Conservation (phyloP, 768 basidiomycete species). For the Phlebiopsis gigantea region DNA sequence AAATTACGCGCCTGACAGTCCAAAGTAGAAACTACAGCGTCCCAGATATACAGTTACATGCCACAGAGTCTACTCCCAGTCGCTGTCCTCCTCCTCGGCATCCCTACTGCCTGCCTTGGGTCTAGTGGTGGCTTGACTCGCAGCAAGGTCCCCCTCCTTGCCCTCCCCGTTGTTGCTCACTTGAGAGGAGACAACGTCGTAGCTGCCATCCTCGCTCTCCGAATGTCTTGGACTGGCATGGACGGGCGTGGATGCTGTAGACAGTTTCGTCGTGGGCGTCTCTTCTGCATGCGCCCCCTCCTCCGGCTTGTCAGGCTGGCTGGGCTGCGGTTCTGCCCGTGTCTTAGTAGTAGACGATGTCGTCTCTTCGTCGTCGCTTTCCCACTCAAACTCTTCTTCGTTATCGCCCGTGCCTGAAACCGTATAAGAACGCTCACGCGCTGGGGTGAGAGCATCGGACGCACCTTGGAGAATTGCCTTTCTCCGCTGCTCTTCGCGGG, state of each 20-base stretch:
- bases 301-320: slow-evolving; percentile 1
- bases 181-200: slow-evolving; percentile 31
- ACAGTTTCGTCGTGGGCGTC: not conserved
- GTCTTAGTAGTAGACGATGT: not conserved
- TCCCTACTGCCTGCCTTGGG: slow-evolving; percentile 2
- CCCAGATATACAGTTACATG: too few species aligned
- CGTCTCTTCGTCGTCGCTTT: slow-evolving; percentile 80
- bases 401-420: slow-evolving; percentile 50
- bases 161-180: slow-evolving; percentile 22
- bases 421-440: not conserved
- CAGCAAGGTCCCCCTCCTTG: not conserved
- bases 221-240: slow-evolving; percentile 21
- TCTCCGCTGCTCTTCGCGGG: slow-evolving; percentile 71
- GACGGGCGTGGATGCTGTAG: slow-evolving; percentile 18
- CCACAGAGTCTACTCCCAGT: slow-evolving; percentile 28
- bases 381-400: slow-evolving; percentile 92
- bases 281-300: slow-evolving; percentile 9
- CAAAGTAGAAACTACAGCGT: too few species aligned
- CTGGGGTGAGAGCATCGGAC: not conserved
- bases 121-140: not conserved
- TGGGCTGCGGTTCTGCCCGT: not conserved
- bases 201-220: slow-evolving; percentile 30
- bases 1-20: too few species aligned
- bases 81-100: slow-evolving; percentile 20
- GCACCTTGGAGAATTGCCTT: slow-evolving; percentile 71